These are phyloP conservation scores for Patellifolia procumbens DNA, from an alignment of 179 eudicot species.

Conservation along the genomic window DNA sequence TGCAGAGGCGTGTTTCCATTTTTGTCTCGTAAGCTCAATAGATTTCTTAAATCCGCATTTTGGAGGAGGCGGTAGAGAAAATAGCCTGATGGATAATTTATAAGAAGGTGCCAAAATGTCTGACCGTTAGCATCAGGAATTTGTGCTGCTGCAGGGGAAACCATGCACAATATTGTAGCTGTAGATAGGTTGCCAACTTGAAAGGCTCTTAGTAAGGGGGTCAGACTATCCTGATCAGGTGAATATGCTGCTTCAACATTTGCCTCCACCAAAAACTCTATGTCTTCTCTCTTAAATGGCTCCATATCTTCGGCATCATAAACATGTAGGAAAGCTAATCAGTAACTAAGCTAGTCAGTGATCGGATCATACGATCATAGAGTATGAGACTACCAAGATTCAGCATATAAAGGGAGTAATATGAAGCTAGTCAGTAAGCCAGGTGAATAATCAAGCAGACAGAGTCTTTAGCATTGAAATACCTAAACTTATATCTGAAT, in stretches of 20 bases:
- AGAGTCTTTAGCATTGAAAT: too few species aligned
- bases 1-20: conserved; percentile 25
- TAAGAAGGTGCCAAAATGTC: conserved; percentile 12
- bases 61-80: background rate
- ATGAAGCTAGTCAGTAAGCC: too few species aligned
- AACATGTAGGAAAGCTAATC: too few species aligned
- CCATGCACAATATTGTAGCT: background rate
- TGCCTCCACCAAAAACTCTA: background rate
- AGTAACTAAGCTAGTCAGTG: too few species aligned
- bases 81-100: background rate
- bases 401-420: too few species aligned
- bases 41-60: background rate
- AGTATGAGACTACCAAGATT: too few species aligned
- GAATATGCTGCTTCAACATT: background rate
- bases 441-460: too few species aligned
- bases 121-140: background rate
- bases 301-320: too few species aligned
- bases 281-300: background rate
- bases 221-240: background rate
- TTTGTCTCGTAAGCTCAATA: background rate
- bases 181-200: too few species aligned
- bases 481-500: too few species aligned
- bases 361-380: too few species aligned
- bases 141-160: background rate
- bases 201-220: background rate